Percentiles rank a stretch among this genome's conserved stretches.
Evolutionary conservation across 768 basidiomycete species (phyloP).

Genomic region (Pleurotus salmoneostramineus): DNA sequence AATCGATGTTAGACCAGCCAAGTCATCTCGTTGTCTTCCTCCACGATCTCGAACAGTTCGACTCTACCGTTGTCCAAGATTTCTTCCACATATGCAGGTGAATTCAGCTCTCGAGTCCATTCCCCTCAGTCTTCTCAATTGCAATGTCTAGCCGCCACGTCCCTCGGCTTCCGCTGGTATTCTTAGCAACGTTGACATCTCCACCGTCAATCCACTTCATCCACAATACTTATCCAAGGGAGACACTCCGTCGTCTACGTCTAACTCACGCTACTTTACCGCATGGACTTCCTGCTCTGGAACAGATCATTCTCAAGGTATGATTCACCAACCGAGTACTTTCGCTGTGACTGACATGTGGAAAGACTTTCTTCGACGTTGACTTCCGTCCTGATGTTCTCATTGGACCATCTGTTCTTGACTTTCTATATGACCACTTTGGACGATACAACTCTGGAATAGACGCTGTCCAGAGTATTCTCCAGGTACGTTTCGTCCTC

Average conservation of each 20-base stretch:
- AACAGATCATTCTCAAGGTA: conserved; percentile 55
- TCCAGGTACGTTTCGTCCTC: conserved; percentile 48
- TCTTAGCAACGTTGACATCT: conserved; percentile 58
- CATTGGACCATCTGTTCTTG: conserved; percentile 54
- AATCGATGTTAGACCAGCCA: conserved; percentile 1
- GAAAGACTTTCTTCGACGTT: conserved; percentile 61
- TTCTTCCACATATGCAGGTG: conserved; percentile 72
- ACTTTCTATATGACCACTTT: conserved; percentile 55
- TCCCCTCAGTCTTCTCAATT: no score
- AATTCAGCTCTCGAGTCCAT: background rate
- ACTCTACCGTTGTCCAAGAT: conserved; percentile 59
- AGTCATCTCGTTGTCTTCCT: conserved; percentile 54
- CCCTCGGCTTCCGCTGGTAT: conserved; percentile 55
- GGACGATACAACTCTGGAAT: conserved; percentile 52
- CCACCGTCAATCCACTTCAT: conserved; percentile 55
- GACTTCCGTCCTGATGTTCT: conserved; percentile 57
- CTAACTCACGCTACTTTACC: conserved; percentile 49
- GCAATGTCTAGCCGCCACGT: conserved; percentile 41
- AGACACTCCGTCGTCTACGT: conserved; percentile 55
- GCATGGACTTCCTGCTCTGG: conserved; percentile 41
- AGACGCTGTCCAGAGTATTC: conserved; percentile 49
- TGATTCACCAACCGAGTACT: background rate
- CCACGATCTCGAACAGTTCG: conserved; percentile 76
- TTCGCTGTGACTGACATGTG: conserved; percentile 11
- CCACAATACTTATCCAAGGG: conserved; percentile 54